Base-by-base conservation (phyloP, 352 stramenopile genomes). In the Globisporangium parvum region DNA sequence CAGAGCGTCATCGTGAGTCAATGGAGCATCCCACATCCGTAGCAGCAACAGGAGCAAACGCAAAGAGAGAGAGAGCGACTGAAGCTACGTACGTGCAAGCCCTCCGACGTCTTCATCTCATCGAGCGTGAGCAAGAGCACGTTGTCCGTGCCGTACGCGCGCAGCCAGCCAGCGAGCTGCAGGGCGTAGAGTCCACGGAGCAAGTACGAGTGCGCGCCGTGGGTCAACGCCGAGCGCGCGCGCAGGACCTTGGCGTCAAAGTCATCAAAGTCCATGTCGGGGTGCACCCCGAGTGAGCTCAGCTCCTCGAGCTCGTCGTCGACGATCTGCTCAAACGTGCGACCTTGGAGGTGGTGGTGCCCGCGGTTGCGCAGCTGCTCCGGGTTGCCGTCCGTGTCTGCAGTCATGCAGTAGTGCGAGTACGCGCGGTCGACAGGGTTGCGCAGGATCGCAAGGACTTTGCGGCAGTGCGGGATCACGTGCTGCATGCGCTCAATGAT, bases 81-180 rank as follows among this genome's bases (percentile, higher is more conserved):
- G n/a, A n/a, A n/a, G n/a, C n/a, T n/a, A n/a, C 69, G 55, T 73
- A 87, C 72, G 44, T 92, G 73, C 31, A 92, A 66, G 23, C 73
- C 71, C 2, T 87, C 59, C 0, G 68, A 60, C 6, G 65, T 85
- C 71, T 89, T 93, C 73, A 98, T 96, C 26, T 98, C 91, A 53
- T 99, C 95, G 37, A 98, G 71, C 48, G 84, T 93, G 15, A 98
- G 59, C 14, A 98, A 73, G 47, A 98, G 63, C 51, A 98, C 93
- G 47, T 96, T 89, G 39, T 97, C 73, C 20, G 65, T 67, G 10
- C 75, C 67, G 59, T 98, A 99, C 0, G 88, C 87, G 20, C 85
- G 59, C 1, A 98, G 75, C 96, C 96, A 99, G 8, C 83, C 83
- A 26, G 76, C 55, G 21, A 98, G 72, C 71, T 99, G 95, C 28